Base-by-base conservation (phyloP, 2,329 filamentous ascomycete genomes). In the Colletotrichum tabaci region DNA sequence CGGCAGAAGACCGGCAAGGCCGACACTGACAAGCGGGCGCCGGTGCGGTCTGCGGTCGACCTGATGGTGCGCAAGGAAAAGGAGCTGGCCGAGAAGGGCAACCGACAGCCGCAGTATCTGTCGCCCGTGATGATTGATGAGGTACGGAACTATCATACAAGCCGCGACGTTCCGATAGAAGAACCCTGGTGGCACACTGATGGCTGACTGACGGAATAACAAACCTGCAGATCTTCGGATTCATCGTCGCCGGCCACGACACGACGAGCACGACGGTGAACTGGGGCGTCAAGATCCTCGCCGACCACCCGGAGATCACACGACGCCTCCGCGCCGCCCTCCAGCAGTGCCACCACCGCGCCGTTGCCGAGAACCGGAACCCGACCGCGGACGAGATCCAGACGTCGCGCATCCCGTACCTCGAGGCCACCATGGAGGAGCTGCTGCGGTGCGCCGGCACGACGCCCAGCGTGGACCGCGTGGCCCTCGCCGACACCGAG, bases 61-160 rank as follows among this genome's bases (percentile, higher is more conserved):
- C 52, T 47, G 9, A 67, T 62, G 65, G 46, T 67, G 12, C 55
- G 38, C 23, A 30, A 55, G n/a, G 67, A 65, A 46, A 50, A 44
- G 13, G 10, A 53, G 1, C 65, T 76, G 0, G 79, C 81, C 0
- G 66, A 77, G 47, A 82, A 81, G 23, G 76, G 75, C 10, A 77
- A 74, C 0, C 74, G 79, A 3, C 42, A 72, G n/a, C 79, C 80
- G 0, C 61, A 77, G 15, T 81, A 81, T 26, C 61, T 79, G 44
- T 79, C 76, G 3, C 61, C 71, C 8, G 73, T 66, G 1, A 79
- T 82, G 23, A 73, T 74, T 26, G 79, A 80, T 66, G 81, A 83
- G 75, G 78, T 79, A 66, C 30, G 26, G 26, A 26, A 26, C 26
- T 26, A n/a, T n/a, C 26, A 4, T 26, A 4, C 26, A 26, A 26